Evolutionary conservation across 2,329 filamentous ascomycete species (phyloP), one percentile per base, ranked within the genome.

Genomic region (Stromatinia cepivora): DNA sequence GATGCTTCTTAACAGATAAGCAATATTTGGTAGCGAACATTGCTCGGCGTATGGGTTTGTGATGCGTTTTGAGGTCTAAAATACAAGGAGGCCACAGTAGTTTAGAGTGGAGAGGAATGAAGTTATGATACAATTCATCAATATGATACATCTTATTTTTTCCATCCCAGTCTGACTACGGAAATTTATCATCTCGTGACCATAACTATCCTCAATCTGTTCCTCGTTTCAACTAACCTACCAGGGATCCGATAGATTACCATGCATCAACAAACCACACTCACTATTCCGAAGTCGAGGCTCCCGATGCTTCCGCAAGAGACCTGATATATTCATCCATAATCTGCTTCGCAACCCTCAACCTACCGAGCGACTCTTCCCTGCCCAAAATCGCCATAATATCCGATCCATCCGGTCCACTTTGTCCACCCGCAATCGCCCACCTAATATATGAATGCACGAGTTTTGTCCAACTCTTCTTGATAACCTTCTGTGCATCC

Each of bases 371-470:
- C 13, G 81, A 82, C 74, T 87, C 84, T 4, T 82, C 79, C 59
- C 81, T 82, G 0, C 87, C 87, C 31, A 90, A 76, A 28, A 88
- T 81, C 17, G 76, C 80, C 84, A 90, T 85, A 3, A 82, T 83
- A 52, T 83, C 80, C 0, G 82, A 82, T 13, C 86, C 82, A 22
- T 82, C 80, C 1, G 87, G 86, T 0, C 87, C 87, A 13, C 82
- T 81, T 28, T 79, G 79, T 2, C 85, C 85, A 53, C 81, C 85
- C 3, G 82, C 81, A 34, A 90, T 72, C 1, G 84, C 86, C 82
- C 85, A 85, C 65, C 87, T 82, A 66, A 90, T 78, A 74, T 85
- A 87, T 69, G 82, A 79, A 77, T 87, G 85, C 6, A 88, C 72
- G 64, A 83, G 78, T 66, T 80, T 82, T 70, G 81, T 82, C 72